Percentiles rank a stretch among this genome's conserved stretches.
Evolutionary conservation across 1,284 basidiomycete species (phyloP).

Genomic region (Leccinum brunneo-olivaceum): DNA sequence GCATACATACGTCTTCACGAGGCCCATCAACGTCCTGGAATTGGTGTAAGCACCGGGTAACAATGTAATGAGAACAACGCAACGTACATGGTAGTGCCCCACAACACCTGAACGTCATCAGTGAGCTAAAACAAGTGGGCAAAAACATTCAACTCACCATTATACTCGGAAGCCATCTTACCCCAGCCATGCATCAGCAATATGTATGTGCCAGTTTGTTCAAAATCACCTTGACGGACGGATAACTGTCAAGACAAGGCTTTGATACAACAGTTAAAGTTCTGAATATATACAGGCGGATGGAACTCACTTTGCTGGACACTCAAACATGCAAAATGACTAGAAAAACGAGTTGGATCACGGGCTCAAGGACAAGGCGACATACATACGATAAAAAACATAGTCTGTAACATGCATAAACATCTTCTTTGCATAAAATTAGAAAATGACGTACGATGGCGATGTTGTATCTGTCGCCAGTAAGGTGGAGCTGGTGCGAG

Average conservation of each 20-base stretch:
- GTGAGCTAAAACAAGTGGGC: background rate
- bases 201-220: background rate
- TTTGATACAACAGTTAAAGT: conserved; percentile 18
- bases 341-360: background rate
- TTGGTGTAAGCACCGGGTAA: background rate
- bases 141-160: conserved; percentile 29
- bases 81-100: conserved; percentile 45
- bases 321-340: conserved; percentile 27
- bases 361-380: background rate
- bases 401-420: conserved; percentile 38
- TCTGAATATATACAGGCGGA: background rate
- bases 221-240: conserved; percentile 40
- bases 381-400: conserved; percentile 58
- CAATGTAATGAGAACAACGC: background rate
- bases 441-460: conserved; percentile 43
- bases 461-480: conserved; percentile 58
- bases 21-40: conserved; percentile 57
- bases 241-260: conserved; percentile 44
- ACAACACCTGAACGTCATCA: conserved; percentile 33
- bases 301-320: conserved; percentile 27
- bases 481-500: conserved; percentile 44
- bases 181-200: conserved; percentile 7
- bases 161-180: conserved; percentile 37
- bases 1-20: conserved; percentile 54
- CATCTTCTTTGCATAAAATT: background rate